Evolutionary conservation across 441 rosid genomes (phyloP).

Genomic region (Iberis amara): DNA sequence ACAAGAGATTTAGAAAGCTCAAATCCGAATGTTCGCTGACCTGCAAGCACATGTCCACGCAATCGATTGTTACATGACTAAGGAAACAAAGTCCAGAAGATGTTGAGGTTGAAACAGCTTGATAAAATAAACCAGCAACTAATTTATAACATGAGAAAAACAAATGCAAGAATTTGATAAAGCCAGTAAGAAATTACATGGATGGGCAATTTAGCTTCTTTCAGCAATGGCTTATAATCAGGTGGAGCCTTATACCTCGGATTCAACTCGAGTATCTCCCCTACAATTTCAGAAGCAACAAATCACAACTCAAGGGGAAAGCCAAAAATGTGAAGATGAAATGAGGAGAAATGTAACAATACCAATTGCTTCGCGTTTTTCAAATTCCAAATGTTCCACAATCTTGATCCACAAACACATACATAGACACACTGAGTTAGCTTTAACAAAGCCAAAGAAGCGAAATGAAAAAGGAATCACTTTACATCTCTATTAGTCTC

Average conservation of each 20-base stretch:
- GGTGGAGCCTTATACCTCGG: constrained; percentile 76
- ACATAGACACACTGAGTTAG: constrained; percentile 15
- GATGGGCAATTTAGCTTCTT: constrained; percentile 67
- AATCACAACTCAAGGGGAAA: not conserved
- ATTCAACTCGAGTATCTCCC: constrained; percentile 76
- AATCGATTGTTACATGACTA: not conserved
- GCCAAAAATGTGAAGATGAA: not conserved
- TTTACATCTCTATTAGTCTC: constrained; percentile 32
- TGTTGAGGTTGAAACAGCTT: not conserved
- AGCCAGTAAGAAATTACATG: constrained; percentile 50
- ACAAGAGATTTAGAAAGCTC: constrained; percentile 65
- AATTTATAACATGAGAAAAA: not conserved
- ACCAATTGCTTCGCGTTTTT: constrained; percentile 78
- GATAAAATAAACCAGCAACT: not conserved
- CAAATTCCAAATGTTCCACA: constrained; percentile 55
- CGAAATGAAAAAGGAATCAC: constrained; percentile 1
- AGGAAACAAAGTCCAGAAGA: constrained; percentile 5
- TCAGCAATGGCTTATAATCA: constrained; percentile 74
- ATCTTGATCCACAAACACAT: constrained; percentile 42
- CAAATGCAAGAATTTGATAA: constrained; percentile 10
- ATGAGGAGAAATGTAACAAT: not conserved
- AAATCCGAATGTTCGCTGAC: constrained; percentile 63
- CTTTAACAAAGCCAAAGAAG: not conserved
- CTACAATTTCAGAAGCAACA: constrained; percentile 35
- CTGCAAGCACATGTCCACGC: constrained; percentile 35